Conservation (phyloP, 148 eudicot species). For the Euryodendron excelsum region DNA sequence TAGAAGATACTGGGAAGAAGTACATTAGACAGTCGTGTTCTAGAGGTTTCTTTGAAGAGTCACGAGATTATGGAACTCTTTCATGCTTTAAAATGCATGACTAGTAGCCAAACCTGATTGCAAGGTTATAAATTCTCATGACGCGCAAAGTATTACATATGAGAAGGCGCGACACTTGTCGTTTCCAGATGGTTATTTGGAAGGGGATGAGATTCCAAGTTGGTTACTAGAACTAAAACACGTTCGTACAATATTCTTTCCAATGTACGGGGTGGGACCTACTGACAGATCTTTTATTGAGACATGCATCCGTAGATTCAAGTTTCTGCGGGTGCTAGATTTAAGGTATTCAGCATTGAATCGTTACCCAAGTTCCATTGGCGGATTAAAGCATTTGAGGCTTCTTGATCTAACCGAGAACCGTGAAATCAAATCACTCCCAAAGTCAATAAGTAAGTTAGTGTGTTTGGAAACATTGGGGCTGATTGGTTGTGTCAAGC, state of each 20-base stretch:
- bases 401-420: neutral
- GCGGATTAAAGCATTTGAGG: conserved; percentile 8
- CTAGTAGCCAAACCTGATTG: neutral
- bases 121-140: neutral
- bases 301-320: conserved; percentile 10
- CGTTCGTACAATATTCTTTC: neutral
- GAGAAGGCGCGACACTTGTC: neutral
- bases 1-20: neutral
- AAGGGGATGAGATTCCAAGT: neutral
- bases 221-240: too few species aligned
- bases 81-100: neutral
- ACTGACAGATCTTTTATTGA: neutral
- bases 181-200: neutral
- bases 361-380: conserved; percentile 5
- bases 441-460: conserved; percentile 1
- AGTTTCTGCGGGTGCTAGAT: neutral
- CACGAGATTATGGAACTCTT: neutral
- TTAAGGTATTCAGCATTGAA: neutral
- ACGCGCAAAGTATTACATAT: too few species aligned
- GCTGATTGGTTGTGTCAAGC: neutral
- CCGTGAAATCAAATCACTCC: too few species aligned
- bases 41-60: conserved; percentile 8
- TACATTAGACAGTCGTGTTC: neutral
- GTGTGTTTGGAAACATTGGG: neutral
- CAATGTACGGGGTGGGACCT: neutral